phyloP scores from a whole-genome alignment of 1,139 yeast species.

The Lodderomyces pseudojiufengensis region DNA sequence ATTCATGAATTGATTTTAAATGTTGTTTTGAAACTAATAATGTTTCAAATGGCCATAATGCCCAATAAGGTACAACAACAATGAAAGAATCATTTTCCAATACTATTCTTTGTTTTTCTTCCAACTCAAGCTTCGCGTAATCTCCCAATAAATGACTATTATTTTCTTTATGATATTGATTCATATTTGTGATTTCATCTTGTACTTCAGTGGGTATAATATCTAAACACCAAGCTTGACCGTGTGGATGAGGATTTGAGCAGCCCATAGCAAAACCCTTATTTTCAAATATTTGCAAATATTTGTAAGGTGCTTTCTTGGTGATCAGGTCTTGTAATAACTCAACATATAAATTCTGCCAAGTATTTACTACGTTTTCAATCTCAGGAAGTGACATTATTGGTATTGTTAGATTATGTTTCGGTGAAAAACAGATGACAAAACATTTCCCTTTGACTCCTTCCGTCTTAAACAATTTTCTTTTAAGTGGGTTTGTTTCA shows the following conservation, averaged over 20 bases:
- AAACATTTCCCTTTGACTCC: conserved; percentile 68
- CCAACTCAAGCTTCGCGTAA: conserved; percentile 57
- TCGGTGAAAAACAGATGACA: conserved; percentile 74
- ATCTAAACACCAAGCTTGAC: conserved; percentile 76
- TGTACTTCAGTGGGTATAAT: conserved; percentile 67
- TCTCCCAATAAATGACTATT: conserved; percentile 57
- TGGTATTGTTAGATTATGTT: conserved; percentile 65
- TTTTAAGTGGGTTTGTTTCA: conserved; percentile 24
- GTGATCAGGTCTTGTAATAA: conserved; percentile 33
- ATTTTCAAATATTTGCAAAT: conserved; percentile 73
- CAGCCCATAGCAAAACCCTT: conserved; percentile 83
- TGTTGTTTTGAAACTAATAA: conserved; percentile 56
- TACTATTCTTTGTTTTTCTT: conserved; percentile 51
- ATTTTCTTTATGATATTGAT: conserved; percentile 42
- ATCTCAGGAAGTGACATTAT: conserved; percentile 50
- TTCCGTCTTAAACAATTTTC: conserved; percentile 49
- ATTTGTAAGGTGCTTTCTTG: conserved; percentile 47
- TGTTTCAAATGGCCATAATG: conserved; percentile 79
- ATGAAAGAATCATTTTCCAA: conserved; percentile 59
- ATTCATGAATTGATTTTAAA: conserved; percentile 48
- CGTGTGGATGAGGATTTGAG: conserved; percentile 78
- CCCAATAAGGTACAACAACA: conserved; percentile 82
- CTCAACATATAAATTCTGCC: conserved; percentile 53
- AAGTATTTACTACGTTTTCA: conserved; percentile 48
- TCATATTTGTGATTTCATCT: conserved; percentile 52